These are phyloP conservation scores for Nevesoporus exiguus DNA, from an alignment of 768 basidiomycete genomes.

Conservation along the genomic window DNA sequence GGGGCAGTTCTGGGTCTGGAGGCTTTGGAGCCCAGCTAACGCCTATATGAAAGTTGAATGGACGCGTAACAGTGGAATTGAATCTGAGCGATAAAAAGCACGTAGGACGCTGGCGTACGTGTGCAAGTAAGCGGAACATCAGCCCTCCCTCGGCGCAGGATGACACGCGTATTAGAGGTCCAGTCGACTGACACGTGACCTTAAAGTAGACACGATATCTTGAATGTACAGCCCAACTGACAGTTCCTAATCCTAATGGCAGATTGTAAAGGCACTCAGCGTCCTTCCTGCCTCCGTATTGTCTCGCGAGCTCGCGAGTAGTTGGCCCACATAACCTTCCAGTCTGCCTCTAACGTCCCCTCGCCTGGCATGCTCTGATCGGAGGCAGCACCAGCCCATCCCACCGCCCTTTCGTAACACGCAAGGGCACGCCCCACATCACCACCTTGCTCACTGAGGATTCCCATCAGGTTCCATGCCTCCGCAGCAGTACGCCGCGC, in stretches of 20 bases:
- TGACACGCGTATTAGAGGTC: too few species aligned
- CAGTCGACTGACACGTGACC: constrained; percentile 19
- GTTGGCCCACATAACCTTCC: constrained; percentile 58
- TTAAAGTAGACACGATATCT: neutral
- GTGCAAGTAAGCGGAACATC: constrained; percentile 15
- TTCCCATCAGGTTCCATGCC: constrained; percentile 71
- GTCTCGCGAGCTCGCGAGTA: constrained; percentile 47
- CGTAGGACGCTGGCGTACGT: neutral
- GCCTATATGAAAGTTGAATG: constrained; percentile 74
- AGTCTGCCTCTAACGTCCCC: constrained; percentile 56
- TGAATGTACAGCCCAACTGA: neutral
- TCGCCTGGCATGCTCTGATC: constrained; percentile 44
- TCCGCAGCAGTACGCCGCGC: constrained; percentile 68
- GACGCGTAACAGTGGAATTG: constrained; percentile 34
- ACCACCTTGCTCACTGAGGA: constrained; percentile 49
- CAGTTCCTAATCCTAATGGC: neutral
- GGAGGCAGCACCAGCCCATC: constrained; percentile 55
- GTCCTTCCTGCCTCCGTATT: constrained; percentile 9
- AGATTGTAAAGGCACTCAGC: neutral
- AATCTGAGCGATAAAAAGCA: constrained; percentile 11
- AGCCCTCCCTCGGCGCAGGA: neutral
- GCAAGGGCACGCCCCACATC: constrained; percentile 43
- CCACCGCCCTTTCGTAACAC: constrained; percentile 67
- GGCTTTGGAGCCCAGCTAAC: constrained; percentile 79
- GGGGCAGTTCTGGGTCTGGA: constrained; percentile 35